Evolutionary conservation across 1,284 basidiomycete species (phyloP), one percentile per base, ranked within the genome.

Genomic region (Abortiporus biennis): DNA sequence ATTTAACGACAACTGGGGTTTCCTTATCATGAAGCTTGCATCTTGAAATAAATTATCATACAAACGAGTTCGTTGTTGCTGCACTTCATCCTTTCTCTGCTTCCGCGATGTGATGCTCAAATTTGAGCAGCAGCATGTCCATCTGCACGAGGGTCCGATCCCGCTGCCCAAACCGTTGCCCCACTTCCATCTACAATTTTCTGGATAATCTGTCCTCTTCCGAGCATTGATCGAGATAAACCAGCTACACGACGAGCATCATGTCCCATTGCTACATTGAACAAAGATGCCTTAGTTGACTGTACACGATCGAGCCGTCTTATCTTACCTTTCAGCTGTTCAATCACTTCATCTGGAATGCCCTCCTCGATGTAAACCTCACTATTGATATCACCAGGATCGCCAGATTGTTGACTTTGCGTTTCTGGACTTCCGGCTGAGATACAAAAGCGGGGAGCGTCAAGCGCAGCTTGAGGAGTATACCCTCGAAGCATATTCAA

Each of bases 401-500:
- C 61, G 3, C 68, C 73, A 17, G 62, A 62, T 19, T 65, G 64
- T 27, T 63, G 61, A 32, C 68, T 67, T 43, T 75, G 72, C 1
- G 76, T 66, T 46, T 87, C 83, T 0, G 88, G 85, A 51, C 76
- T 76, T 16, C 87, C 89, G 3, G 90, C 77, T 16, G 90, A 90
- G 47, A 97, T 94, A 61, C 92, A 96, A 69, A 97, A 95, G n/a
- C 93, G 78, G 3, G 92, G 93, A 0, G 92, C 87, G 64, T 97
- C 95, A 30, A 96, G 73, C 5, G 91, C 82, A 4, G 86, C 76
- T 64, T 96, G 93, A 0, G 80, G 77, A 3, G 80, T 84, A 60
- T 83, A 87, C 1, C 93, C 92, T 38, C 92, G 79, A 12, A 97
- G 74, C 44, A 94, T 77, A 59, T 93, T 95, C 36, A 97, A 65